A percentile compares a stretch with the other conserved stretches of the same genome.
Conservation (phyloP, 73 alveolate genomes). For the Paramecium primaurelia region DNA sequence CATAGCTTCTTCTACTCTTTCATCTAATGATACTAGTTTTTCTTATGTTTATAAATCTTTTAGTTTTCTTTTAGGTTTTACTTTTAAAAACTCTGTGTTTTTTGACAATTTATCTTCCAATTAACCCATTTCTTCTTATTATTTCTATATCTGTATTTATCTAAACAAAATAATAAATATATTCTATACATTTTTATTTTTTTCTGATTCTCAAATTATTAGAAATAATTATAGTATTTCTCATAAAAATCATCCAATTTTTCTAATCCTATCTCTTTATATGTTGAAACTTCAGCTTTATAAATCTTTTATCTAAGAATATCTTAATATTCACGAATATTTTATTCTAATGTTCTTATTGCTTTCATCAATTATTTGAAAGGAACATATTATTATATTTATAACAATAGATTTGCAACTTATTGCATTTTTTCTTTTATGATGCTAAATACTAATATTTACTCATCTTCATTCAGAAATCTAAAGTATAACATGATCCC, state of each 20-base stretch:
- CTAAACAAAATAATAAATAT: not conserved
- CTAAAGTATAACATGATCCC: not conserved
- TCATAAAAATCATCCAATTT: slow-evolving; percentile 87
- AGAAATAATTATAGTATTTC: slow-evolving; percentile 81
- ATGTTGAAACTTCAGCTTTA: slow-evolving; percentile 75
- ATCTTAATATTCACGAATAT: slow-evolving; percentile 79
- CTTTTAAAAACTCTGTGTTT: slow-evolving; percentile 87
- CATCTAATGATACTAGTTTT: slow-evolving; percentile 93
- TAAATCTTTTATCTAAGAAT: slow-evolving; percentile 84
- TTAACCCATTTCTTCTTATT: slow-evolving; percentile 79
- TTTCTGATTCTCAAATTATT: slow-evolving; percentile 71
- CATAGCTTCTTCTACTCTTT: slow-evolving; percentile 96
- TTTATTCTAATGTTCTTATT: slow-evolving; percentile 76
- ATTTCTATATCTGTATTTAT: slow-evolving; percentile 71
- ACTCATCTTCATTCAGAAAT: slow-evolving; percentile 59
- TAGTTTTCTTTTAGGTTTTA: slow-evolving; percentile 86
- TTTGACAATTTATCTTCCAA: slow-evolving; percentile 81
- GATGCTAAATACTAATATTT: slow-evolving; percentile 45
- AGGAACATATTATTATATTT: slow-evolving; percentile 49
- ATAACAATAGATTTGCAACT: slow-evolving; percentile 51
- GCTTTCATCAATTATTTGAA: slow-evolving; percentile 70
- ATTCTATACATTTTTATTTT: slow-evolving; percentile 60
- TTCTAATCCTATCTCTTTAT: slow-evolving; percentile 89
- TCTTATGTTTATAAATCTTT: slow-evolving; percentile 86
- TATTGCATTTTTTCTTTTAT: slow-evolving; percentile 53